phyloP scores from a whole-genome alignment of 169 alveolate species.

The Perkinsus marinus region DNA sequence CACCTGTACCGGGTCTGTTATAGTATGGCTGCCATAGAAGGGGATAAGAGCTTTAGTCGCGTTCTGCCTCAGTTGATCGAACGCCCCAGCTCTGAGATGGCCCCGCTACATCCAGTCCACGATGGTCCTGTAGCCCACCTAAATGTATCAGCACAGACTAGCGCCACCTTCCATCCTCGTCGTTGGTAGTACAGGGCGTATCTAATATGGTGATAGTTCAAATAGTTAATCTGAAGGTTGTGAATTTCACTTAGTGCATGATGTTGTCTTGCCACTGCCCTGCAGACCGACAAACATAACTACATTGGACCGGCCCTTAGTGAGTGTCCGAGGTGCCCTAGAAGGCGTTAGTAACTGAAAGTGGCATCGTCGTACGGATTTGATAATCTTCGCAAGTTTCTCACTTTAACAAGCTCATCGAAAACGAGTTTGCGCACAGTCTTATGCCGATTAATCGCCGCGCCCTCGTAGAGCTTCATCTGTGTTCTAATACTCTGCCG shows the following conservation, averaged over 20 bases:
- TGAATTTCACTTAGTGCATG: constrained; percentile 88
- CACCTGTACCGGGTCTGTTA: constrained; percentile 95
- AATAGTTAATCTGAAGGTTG: not conserved
- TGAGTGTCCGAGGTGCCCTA: not conserved
- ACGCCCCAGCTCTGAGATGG: constrained; percentile 94
- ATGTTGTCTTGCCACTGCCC: constrained; percentile 99
- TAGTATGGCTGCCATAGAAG: constrained; percentile 92
- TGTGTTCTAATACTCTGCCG: not conserved
- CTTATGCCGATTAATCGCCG: not conserved
- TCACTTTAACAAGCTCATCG: not conserved
- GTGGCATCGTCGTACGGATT: not conserved
- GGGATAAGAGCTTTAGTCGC: constrained; percentile 98
- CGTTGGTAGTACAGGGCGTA: not conserved
- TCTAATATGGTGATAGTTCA: not conserved
- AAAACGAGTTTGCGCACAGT: not conserved
- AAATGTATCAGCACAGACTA: constrained; percentile 99
- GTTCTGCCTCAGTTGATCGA: constrained; percentile 96
- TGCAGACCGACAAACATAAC: constrained; percentile 98
- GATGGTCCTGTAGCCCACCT: not conserved
- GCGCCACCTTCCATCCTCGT: constrained; percentile 81
- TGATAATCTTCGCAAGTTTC: not conserved
- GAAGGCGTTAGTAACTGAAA: not conserved
- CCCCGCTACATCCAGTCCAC: not conserved
- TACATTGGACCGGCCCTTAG: constrained; percentile 79
- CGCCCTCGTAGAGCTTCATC: not conserved